Evolutionary conservation across 1,284 basidiomycete species (phyloP), one percentile per base, ranked within the genome.

Genomic region (Irpex rosettiformis): DNA sequence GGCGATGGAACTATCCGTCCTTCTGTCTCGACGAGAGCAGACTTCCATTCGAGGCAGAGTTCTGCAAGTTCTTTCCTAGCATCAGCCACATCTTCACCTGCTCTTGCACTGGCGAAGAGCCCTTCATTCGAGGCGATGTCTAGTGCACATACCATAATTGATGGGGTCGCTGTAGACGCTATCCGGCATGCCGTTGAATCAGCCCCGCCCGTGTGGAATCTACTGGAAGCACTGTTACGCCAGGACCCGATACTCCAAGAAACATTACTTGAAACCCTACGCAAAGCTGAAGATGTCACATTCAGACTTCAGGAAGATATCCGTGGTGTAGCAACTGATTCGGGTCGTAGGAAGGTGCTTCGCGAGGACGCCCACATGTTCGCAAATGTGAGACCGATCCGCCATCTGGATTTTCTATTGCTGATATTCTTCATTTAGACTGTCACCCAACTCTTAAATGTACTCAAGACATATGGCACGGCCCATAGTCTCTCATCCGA

Each of bases 281-380:
- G 76, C 18, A 78, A 73, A 53, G 89, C 88, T 24, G 78, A 83
- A 64, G 72, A 71, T 16, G 75, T 85, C 4, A 90, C 90, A 2
- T 73, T 74, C 60, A 79, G 78, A 55, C 69, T 93, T 58, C 77
- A 79, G 6, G 77, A 77, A 25, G 80, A 80, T 64, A 80, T 89
- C 45, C 70, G 70, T 25, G 82, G 82, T 54, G 77, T 79, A 54
- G 80, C 75, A 54, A 76, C 79, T 57, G 64, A 73, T 52, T 71
- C 69, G 33, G 74, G 74, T 49, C 85, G 89, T 63, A 78, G 78
- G 63, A 85, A 75, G 67, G 72, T 77, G 30, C 72, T 91, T 62
- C 82, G 84, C 43, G 88, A 91, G 60, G 83, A 89, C 65, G 88
- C 88, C 1, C 84, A 86, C 69, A 63, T 79, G 58, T 92, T 93